Evolutionary conservation across 208 protist genomes (phyloP), one percentile per base, ranked within the genome.

Genomic region (Acanthamoeba rhysodes): DNA sequence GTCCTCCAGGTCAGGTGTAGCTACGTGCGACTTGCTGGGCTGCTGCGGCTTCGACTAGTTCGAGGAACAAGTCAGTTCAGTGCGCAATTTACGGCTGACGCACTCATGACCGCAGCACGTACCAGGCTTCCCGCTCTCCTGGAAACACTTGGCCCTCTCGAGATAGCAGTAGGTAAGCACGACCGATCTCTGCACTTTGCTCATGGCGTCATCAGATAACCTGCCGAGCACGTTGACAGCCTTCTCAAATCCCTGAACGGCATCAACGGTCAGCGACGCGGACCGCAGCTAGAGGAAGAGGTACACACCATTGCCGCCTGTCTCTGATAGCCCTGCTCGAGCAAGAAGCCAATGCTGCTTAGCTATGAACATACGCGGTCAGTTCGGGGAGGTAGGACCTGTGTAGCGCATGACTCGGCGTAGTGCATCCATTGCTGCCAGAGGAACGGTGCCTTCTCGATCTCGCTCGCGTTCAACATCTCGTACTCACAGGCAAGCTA

Each of bases 381-480:
- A 18, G 57, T 24, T 68, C 62, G 27, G 24, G 12, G 62, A 22
- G 62, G 1, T 72, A 37, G 9, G 24, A 72, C 66, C 29, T 72
- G 6, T 20, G 29, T 18, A 20, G 66, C 0, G 29, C 66, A 72
- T 9, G 66, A 32, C 8, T 72, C 66, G 12, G 66, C 66, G 66
- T 72, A 72, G 66, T 72, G 16, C 66, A 72, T 72, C 66, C 66
- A 72, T 37, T 72, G 66, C 4, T 72, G 66, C 66, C 66, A 72
- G 29, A 72, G 66, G 29, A 72, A 37, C 66, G 66, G 66, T 9
- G 10, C 29, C 29, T 72, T 72, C 66, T 72, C 66, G 4, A 72
- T 37, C 12, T 72, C 66, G 66, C n/a, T 72, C 2, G 66, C 66
- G 10, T 72, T 72, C 29, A 72, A 4, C 29, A 72, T 72, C 29